These are phyloP conservation scores for Geosmithia morbida DNA, from an alignment of 2,329 filamentous ascomycete genomes.

Conservation along the genomic window DNA sequence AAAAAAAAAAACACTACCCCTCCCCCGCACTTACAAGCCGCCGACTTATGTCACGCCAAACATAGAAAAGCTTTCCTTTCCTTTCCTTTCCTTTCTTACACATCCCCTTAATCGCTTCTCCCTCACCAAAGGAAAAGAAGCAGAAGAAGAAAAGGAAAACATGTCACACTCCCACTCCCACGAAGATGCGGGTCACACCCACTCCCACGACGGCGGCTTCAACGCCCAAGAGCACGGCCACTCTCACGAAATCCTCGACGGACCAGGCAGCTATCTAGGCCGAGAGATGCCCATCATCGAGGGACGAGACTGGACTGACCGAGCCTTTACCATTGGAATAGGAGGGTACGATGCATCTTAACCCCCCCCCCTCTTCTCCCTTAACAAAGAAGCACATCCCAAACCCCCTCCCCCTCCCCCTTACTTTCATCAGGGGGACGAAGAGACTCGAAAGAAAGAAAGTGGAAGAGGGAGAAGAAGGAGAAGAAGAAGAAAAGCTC, in stretches of 20 bases:
- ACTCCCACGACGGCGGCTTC: conserved; percentile 43
- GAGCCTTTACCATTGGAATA: conserved; percentile 94
- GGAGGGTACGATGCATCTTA: conserved; percentile 62
- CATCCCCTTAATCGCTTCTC: not conserved
- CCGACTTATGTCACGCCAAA: not conserved
- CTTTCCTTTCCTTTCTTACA: not conserved
- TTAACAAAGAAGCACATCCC: no score
- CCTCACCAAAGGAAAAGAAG: no score
- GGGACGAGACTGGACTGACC: conserved; percentile 72
- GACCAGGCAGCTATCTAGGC: conserved; percentile 76
- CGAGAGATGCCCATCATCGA: conserved; percentile 91
- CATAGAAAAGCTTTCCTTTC: not conserved
- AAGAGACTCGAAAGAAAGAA: no score
- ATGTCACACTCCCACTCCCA: conserved; percentile 36
- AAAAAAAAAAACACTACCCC: not conserved
- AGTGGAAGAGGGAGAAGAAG: no score
- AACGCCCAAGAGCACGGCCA: conserved; percentile 69
- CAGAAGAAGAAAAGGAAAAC: no score
- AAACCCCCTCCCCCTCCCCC: no score
- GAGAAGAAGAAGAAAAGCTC: not conserved
- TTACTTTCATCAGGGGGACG: no score
- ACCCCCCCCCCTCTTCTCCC: no score
- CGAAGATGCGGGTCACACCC: conserved; percentile 29
- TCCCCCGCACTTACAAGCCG: not conserved
- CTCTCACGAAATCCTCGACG: conserved; percentile 87